Evolutionary conservation across 208 protist genomes (phyloP), one percentile per base, ranked within the genome.

Genomic region (Wallacemonas sp.): DNA sequence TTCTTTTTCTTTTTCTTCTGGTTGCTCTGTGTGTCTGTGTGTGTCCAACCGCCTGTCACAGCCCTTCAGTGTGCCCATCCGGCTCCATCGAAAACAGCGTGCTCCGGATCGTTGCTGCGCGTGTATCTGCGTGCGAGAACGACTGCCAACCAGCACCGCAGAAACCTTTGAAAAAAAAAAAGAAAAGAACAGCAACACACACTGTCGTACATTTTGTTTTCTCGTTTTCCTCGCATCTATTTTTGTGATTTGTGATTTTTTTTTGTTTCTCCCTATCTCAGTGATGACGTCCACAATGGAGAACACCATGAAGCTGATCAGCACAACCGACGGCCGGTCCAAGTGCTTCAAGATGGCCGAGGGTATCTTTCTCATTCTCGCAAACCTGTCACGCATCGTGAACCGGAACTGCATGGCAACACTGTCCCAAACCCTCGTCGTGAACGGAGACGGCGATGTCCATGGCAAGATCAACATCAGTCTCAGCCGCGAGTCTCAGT

Each of bases 261-360:
- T 12, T 20, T 22, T 29, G 29, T 18, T 2, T 29, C 50, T 54
- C 44, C 29, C 29, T 44, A 46, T 61, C 29, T 52, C 20, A 45
- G 45, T 25, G 4, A 33, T 28, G 22, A 61, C 42, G 3, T 25
- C 48, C 25, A 67, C 28, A n/a, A 4, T 55, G 18, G 20, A 72
- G 57, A 62, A 45, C 33, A 28, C 20, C 33, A 48, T 52, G 22
- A 70, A 62, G 46, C 72, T 86, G 42, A 48, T 91, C 44, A 45
- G 33, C 54, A 38, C 44, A 32, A 78, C 79, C 41, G 81, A 87
- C 39, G 80, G 82, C 14, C 65, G 77, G 1, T 78, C 88, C 50
- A 91, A 91, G 69, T 23, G 88, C 46, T 76, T 72, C 52, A 91
- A 91, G 65, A 11, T 75, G 31, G 31, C 79, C 12, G 62, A 70